phyloP scores from a whole-genome alignment of 139 green algal genomes.

The Micractinium conductrix region DNA sequence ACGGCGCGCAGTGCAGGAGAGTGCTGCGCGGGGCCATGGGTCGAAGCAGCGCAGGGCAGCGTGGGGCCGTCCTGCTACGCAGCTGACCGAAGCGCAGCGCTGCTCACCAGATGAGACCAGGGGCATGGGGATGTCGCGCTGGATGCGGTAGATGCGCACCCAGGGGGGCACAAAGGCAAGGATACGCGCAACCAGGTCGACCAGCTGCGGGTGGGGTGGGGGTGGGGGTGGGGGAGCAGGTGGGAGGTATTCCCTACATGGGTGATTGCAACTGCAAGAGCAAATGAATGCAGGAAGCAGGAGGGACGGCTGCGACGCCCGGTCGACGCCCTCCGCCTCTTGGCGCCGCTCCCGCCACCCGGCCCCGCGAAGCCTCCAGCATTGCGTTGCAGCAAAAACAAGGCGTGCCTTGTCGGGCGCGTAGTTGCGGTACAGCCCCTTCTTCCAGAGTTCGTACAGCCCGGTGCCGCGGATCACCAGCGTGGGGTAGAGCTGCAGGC shows the following conservation, averaged over 20 bases:
- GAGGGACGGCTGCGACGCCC: no score
- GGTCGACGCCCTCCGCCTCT: no score
- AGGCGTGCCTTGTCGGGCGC: constrained; percentile 71
- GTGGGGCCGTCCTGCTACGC: no score
- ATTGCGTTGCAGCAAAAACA: no score
- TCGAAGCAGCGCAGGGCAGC: no score
- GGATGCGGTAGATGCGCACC: constrained; percentile 94
- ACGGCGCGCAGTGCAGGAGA: not conserved
- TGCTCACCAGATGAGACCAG: constrained; percentile 79
- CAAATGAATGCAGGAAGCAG: no score
- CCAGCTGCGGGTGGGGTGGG: constrained; percentile 60
- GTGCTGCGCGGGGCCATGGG: no score
- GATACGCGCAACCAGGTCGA: constrained; percentile 93
- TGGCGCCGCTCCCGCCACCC: no score
- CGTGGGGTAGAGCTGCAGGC: constrained; percentile 93
- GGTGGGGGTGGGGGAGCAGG: not conserved
- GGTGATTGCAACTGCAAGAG: no score
- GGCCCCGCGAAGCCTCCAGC: not conserved
- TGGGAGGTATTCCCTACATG: no score
- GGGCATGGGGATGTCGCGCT: constrained; percentile 98
- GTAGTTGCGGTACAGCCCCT: constrained; percentile 94
- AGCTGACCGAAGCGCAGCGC: no score
- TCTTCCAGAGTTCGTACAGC: constrained; percentile 99
- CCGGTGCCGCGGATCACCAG: constrained; percentile 88
- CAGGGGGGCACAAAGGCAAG: constrained; percentile 94